These are phyloP conservation scores for Cynara cardunculus DNA, from an alignment of 129 eudicot species.

Conservation along the genomic window DNA sequence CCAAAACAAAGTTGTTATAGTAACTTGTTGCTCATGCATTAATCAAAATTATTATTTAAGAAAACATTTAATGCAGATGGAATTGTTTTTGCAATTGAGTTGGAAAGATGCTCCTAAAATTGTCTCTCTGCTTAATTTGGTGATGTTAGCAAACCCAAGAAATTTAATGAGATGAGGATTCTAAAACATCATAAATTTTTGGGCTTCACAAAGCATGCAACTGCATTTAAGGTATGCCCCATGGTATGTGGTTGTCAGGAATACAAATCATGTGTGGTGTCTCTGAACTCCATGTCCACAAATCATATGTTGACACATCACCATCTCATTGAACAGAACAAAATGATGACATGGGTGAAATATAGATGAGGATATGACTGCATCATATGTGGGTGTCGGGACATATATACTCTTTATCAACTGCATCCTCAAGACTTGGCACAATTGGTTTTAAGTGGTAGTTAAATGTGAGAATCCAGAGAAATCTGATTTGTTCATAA, in stretches of 20 bases:
- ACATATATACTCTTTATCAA: too few relatives aligned
- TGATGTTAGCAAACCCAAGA: not conserved
- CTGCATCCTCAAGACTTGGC: too few relatives aligned
- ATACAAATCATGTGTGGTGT: too few relatives aligned
- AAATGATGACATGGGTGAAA: not conserved
- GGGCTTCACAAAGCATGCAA: not conserved
- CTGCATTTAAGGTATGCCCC: not conserved
- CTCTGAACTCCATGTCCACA: not conserved
- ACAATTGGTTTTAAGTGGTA: too few relatives aligned
- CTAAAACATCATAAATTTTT: not conserved
- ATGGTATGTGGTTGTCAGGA: not conserved
- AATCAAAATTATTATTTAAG: not conserved
- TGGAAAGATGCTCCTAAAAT: not conserved
- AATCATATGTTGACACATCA: not conserved
- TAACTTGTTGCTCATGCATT: conserved; percentile 24
- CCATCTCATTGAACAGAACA: not conserved
- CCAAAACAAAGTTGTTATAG: conserved; percentile 17
- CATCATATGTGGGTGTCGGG: too few relatives aligned
- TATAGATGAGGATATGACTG: not conserved
- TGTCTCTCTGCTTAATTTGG: not conserved
- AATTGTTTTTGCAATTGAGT: conserved; percentile 4
- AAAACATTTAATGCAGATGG: not conserved
- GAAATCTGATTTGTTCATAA: too few relatives aligned
- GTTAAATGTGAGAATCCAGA: too few relatives aligned
- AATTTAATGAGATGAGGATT: not conserved